Evolutionary conservation across 345 rosid genomes (phyloP), one percentile per base, ranked within the genome.

Genomic region (Sonneratia alba): DNA sequence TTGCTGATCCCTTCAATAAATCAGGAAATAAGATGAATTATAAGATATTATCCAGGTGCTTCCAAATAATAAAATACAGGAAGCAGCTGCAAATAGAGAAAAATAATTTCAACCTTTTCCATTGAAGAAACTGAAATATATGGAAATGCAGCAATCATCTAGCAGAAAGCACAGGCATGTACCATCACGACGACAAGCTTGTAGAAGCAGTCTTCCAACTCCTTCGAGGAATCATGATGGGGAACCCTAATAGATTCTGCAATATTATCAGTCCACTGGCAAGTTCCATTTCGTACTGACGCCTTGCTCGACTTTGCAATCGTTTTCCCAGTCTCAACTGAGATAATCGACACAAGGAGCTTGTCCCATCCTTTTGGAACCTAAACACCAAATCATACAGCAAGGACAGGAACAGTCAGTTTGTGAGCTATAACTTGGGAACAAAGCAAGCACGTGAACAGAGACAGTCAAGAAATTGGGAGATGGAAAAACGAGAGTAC

Each of bases 361-460:
- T 78, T 85, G 79, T 88, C 93, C 93, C 92, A 88, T 79, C 93
- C 87, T 77, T 81, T 85, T 69, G 93, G 90, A 6, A 84, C 89
- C 89, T 88, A 75, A 55, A 7, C 66, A 62, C 66, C 66, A 32
- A 10, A 32, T 8, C 1, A 34, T 13, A 67, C 43, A 42, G 27
- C 47, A 19, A 32, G 34, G 32, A 71, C 38, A 13, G 4, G 1
- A 40, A 19, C 21, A 38, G 36, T 61, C 15, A 15, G 38, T 67
- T 67, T 8, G 48, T 4, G 1, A 32, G 16, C 37, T 27, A 12
- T 62, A 27, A 13, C 66, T 62, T 62, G 66, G 38, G 18, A 32
- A 32, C 19, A 18, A 32, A 71, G 63, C 40, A 37, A 59, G 38
- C 10, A 1, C 1, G 24, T 19, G 1, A 34, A 53, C 40, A 4